Evolutionary conservation across 495 filamentous ascomycete species (phyloP), one percentile per base, ranked within the genome.

Genomic region (Xylaria acuta): DNA sequence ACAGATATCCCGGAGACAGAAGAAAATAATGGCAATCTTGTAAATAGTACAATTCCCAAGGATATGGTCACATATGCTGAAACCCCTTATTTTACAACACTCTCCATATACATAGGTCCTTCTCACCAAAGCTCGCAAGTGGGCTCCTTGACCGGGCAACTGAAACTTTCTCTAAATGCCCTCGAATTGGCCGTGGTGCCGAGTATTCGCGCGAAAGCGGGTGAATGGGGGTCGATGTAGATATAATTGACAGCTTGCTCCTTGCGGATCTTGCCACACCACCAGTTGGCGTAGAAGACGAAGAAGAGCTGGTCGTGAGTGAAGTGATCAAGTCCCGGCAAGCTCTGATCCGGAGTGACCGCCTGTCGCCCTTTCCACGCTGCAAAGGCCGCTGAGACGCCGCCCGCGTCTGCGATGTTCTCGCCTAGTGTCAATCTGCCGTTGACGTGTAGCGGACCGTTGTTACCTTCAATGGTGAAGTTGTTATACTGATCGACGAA

Each of bases 401-500:
- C 92, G 41, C 91, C 92, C 1, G 91, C 91, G 78, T 94, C 92
- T 5, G 92, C 90, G 64, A 94, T 92, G 75, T 93, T 93, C 83
- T 94, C 92, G 25, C 90, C 91, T 5, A 92, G 83, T 0, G 92
- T 94, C 34, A 91, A 80, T 25, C 80, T 81, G 43, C 92, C 92
- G 71, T 92, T 92, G 67, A 93, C 89, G 75, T 93, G 88, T 1
- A 90, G 82, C 7, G 85, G 81, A 72, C 83, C 87, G 34, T 88
- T 82, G 51, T 82, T 82, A 0, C 86, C 87, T 12, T 84, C 81
- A 14, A 92, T 87, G 2, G 88, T 89, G 73, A 87, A 92, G 12
- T 90, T 83, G 56, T 80, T 82, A 78, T 92, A 94, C 78, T 94
- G 91, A 36, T 91, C 83, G 60, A 92, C 83, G 74, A 94, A 93